Percentiles rank a stretch among this genome's conserved stretches.
Evolutionary conservation across 2,329 filamentous ascomycete genomes (phyloP).

Genomic region (Sporothrix curviconia): DNA sequence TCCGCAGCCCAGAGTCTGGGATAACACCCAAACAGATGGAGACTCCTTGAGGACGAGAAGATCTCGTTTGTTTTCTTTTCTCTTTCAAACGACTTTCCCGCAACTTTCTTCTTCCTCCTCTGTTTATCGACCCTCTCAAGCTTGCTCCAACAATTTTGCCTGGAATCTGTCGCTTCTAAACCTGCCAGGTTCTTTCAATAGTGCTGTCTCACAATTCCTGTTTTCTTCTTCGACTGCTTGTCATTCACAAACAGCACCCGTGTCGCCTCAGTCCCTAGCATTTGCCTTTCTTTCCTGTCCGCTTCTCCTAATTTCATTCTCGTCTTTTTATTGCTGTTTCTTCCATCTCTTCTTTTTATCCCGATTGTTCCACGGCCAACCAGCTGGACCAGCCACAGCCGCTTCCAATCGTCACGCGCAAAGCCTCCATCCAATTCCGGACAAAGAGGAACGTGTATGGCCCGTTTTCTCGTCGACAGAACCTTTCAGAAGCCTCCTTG

Average conservation of each 20-base stretch:
- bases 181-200: not conserved
- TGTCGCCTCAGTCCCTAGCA: not conserved
- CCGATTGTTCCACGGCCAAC: not conserved
- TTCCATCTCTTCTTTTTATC: not conserved
- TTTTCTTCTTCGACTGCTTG: too few relatives aligned
- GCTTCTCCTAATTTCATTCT: not conserved
- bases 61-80: too few relatives aligned
- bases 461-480: too few relatives aligned
- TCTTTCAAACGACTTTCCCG: not conserved
- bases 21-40: not conserved
- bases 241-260: too few relatives aligned
- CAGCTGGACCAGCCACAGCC: not conserved
- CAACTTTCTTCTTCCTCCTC: not conserved
- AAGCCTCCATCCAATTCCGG: not conserved
- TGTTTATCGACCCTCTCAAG: not conserved
- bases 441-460: not conserved
- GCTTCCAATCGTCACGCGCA: not conserved
- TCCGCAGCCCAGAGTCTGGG: not conserved
- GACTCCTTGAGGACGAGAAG: too few relatives aligned
- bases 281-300: not conserved
- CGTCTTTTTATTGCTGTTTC: not conserved
- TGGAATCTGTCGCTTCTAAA: not conserved
- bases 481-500: too few relatives aligned
- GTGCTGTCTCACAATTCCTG: constrained; percentile 1
- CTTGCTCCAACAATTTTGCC: not conserved